Evolutionary conservation across 257 asterid genomes (phyloP).

Genomic region (Solanum pinnatisectum): DNA sequence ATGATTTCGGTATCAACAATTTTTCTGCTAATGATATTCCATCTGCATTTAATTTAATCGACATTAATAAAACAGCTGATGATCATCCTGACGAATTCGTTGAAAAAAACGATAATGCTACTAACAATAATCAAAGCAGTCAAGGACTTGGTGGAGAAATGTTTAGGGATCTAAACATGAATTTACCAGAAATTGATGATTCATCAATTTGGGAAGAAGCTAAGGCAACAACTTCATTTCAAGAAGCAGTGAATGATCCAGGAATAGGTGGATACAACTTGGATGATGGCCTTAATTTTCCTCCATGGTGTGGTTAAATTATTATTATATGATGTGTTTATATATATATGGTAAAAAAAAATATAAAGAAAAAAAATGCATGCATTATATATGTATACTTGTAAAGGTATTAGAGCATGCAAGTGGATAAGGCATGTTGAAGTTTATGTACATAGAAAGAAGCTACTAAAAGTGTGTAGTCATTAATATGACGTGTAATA

Average conservation of each 20-base stretch:
- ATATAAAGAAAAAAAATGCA: background rate
- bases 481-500: background rate
- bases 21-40: background rate
- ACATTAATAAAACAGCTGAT: background rate
- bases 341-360: background rate
- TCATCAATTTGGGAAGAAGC: slow-evolving; percentile 27
- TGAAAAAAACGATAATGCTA: background rate
- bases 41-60: background rate
- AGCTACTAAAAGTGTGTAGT: background rate
- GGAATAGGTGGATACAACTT: background rate
- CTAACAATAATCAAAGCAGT: background rate
- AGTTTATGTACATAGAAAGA: background rate
- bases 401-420: background rate
- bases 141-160: background rate
- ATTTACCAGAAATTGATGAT: slow-evolving; percentile 23
- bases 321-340: background rate
- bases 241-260: background rate
- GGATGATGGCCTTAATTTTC: background rate
- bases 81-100: background rate
- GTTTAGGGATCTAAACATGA: slow-evolving; percentile 1
- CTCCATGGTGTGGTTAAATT: background rate
- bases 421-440: background rate
- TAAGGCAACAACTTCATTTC: slow-evolving; percentile 1
- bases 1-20: background rate
- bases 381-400: background rate